phyloP scores from a whole-genome alignment of 768 basidiomycete species.

The Mrakia blollopis region DNA sequence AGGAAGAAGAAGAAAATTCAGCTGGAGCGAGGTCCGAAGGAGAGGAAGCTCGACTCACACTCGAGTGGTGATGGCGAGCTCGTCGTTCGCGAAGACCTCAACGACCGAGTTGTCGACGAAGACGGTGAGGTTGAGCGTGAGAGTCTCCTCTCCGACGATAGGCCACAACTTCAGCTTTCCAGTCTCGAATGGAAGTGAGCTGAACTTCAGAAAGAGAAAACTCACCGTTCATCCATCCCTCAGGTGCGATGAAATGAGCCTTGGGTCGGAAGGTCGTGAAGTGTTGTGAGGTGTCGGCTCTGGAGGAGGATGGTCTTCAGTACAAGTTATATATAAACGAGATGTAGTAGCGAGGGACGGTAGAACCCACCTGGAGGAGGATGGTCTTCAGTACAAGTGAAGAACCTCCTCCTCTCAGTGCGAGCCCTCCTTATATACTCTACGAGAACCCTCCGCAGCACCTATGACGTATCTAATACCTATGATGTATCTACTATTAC shows the following conservation, averaged over 20 bases:
- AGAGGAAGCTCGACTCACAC: slow-evolving; percentile 12
- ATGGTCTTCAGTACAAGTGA: too few relatives aligned
- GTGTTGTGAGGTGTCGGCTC: too few relatives aligned
- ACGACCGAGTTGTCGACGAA: slow-evolving; percentile 38
- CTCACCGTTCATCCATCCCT: slow-evolving; percentile 36
- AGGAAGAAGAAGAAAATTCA: neutral
- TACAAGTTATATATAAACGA: too few relatives aligned
- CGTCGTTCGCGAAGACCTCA: slow-evolving; percentile 38
- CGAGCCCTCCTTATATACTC: too few relatives aligned
- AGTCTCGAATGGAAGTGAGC: slow-evolving; percentile 33
- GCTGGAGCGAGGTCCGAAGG: neutral
- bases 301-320: too few relatives aligned
- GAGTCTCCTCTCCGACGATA: slow-evolving; percentile 15
- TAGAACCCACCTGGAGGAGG: too few relatives aligned
- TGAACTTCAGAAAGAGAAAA: too few relatives aligned
- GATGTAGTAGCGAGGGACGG: too few relatives aligned
- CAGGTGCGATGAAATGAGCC: slow-evolving; percentile 34
- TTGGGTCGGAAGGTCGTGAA: slow-evolving; percentile 36
- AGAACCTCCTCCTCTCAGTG: too few relatives aligned
- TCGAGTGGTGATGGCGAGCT: slow-evolving; percentile 35
- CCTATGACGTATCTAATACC: too few relatives aligned
- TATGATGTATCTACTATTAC: too few relatives aligned
- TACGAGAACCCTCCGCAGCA: too few relatives aligned
- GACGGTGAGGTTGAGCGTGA: slow-evolving; percentile 35
- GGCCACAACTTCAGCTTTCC: slow-evolving; percentile 36